Conservation (phyloP, 768 basidiomycete genomes). For the Suillus tomentosus region DNA sequence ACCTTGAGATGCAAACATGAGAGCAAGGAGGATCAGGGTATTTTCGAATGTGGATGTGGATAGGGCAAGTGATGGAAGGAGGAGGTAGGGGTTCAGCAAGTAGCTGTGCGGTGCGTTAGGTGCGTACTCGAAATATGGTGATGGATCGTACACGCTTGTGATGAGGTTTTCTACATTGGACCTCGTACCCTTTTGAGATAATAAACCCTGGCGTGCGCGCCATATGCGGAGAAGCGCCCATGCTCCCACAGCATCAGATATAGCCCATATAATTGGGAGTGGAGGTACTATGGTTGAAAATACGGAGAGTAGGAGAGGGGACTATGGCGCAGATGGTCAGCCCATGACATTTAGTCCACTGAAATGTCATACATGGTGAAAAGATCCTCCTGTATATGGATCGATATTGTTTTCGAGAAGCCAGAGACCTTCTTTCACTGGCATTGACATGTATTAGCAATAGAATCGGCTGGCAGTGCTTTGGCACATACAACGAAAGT, state of each 20-base stretch:
- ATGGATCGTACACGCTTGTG: constrained; percentile 6
- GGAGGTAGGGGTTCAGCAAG: constrained; percentile 86
- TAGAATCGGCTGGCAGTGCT: background rate
- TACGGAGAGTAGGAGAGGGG: constrained; percentile 74
- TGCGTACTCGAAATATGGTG: background rate
- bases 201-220: constrained; percentile 67
- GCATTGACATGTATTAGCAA: constrained; percentile 20
- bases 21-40: constrained; percentile 59
- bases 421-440: constrained; percentile 91
- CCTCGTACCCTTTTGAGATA: constrained; percentile 26
- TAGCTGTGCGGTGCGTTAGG: constrained; percentile 51
- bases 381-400: constrained; percentile 85
- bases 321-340: constrained; percentile 46
- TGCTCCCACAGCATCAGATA: constrained; percentile 67
- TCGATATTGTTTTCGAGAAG: constrained; percentile 76
- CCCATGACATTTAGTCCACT: background rate
- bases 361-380: constrained; percentile 70
- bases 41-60: constrained; percentile 88
- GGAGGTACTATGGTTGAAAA: constrained; percentile 72
- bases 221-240: constrained; percentile 70
- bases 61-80: constrained; percentile 76
- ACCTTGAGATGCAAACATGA: constrained; percentile 77
- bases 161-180: constrained; percentile 6
- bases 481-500: constrained; percentile 63
- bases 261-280: constrained; percentile 67